Evolutionary conservation across 73 alveolate genomes (phyloP).

Genomic region (Uronychia setigera): DNA sequence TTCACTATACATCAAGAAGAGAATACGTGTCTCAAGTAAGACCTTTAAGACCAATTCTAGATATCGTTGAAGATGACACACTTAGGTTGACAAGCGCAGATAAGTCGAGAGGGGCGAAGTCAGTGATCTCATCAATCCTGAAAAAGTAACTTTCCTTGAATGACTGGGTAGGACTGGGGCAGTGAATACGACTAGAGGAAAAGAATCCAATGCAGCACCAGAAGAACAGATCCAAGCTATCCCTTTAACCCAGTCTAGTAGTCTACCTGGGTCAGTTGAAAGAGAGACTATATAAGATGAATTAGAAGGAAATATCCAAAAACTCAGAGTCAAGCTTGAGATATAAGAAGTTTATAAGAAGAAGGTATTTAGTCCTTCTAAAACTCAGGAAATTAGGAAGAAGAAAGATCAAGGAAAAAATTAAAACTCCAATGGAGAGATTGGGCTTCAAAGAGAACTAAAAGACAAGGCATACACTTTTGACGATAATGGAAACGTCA

Average conservation of each 20-base stretch:
- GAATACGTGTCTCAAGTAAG: neutral
- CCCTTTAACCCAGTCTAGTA: too few species aligned
- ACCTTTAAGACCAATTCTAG: neutral
- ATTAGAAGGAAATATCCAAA: neutral
- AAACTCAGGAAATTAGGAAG: neutral
- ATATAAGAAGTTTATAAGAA: neutral
- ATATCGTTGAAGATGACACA: neutral
- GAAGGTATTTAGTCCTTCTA: neutral
- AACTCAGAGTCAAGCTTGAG: neutral
- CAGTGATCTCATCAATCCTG: too few species aligned
- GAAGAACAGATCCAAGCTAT: too few species aligned
- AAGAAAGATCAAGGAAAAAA: neutral
- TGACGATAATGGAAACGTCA: neutral
- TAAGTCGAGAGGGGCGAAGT: too few species aligned
- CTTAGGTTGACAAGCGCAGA: too few species aligned
- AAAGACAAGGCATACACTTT: neutral
- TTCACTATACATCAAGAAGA: neutral
- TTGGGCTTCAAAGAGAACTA: neutral
- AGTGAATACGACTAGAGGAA: too few species aligned
- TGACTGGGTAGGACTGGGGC: too few species aligned
- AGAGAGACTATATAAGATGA: neutral
- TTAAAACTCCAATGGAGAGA: neutral
- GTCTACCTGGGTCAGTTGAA: too few species aligned
- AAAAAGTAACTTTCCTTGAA: too few species aligned
- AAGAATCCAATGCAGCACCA: too few species aligned